Base-by-base conservation (phyloP, 768 basidiomycete species). In the Tylopilus intermedius region DNA sequence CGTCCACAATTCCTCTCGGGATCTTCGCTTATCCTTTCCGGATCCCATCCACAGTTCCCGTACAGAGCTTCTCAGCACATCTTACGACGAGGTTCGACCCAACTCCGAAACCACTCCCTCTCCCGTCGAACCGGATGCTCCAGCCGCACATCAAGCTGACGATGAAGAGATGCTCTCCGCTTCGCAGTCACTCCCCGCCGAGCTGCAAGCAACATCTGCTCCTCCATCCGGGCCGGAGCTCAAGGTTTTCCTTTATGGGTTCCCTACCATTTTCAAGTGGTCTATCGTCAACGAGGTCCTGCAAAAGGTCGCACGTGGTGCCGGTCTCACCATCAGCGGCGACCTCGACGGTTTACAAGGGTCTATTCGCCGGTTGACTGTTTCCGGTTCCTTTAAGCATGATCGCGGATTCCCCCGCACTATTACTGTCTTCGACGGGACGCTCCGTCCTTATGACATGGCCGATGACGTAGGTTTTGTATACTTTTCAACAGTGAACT, bases 1-100 rank as follows among this genome's bases (percentile, higher is more conserved):
- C 53, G 67, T 77, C 50, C 84, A 84, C 53, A 77, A 63, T 50
- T 81, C 83, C n/a, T 71, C 82, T 46, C 84, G 83, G 67, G 86
- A 89, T 71, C 78, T 90, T 56, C 80, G 85, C 59, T 69, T 90
- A 53, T 90, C 88, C 32, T 91, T 91, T 71, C 88, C 88, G 37
- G 88, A 91, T 71, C 88, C 88, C 54, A 77, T 90, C 63, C 83
- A 81, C 50, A 86, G 84, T 65, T 85, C 85, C 49, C 77, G 75
- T 56, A 78, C 82, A 68, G 80, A 86, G 52, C 72, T 80, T 47
- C 62, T 71, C 45, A 76, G 75, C 66, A 75, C 78, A 55, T 82
- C 84, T 32, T 82, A 79, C 63, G 80, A 83, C 57, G 75, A 79
- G 33, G 60, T 74, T 44, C 72, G 77, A 51, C 68, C 71, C 46